Evolutionary conservation across 2,329 filamentous ascomycete genomes (phyloP), one percentile per base, ranked within the genome.

Genomic region (Xylariaceae sp.): DNA sequence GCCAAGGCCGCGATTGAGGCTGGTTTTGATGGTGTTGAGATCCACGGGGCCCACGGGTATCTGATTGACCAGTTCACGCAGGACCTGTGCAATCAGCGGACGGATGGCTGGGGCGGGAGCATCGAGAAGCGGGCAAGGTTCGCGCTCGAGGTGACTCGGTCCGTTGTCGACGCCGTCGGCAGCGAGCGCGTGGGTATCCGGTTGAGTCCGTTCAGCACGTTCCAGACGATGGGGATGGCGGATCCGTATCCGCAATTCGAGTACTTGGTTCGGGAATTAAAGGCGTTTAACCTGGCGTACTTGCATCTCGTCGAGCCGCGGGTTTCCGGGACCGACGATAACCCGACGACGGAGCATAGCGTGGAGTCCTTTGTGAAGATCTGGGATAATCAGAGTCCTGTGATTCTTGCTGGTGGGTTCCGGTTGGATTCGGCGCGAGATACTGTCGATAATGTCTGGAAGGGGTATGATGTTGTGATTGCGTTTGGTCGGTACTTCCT

Each of bases 11-110:
- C 88, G 0, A 70, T 90, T 2, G 72, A 80, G 15, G 82, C 81
- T 2, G 89, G 89, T 0, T 87, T 87, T 49, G 89, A 93, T 68
- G 86, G 84, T 7, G 84, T 92, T 2, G 80, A 77, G 58, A 56
- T 70, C 34, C 69, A 74, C 55, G 72, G 69, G 3, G 76, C 77
- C 10, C 79, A 80, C 52, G 78, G 78, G 3, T 83, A 82, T 63
- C 72, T 84, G 2, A 72, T 82, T 44, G 81, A 84, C 58, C 81
- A 84, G 66, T 86, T 86, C 71, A 75, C 78, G 3, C 81, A 83
- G 63, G 78, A 81, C 59, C 77, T 72, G 3, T 74, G 75, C 66
- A 87, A 87, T 72, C 75, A 76, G 53, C 77, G 84, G 1, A 81
- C 78, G 0, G 82, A 85, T 64, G 66, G 75, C 45, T 85, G 82